Conservation (phyloP, 768 basidiomycete species). For the Kwoniella sp. region DNA sequence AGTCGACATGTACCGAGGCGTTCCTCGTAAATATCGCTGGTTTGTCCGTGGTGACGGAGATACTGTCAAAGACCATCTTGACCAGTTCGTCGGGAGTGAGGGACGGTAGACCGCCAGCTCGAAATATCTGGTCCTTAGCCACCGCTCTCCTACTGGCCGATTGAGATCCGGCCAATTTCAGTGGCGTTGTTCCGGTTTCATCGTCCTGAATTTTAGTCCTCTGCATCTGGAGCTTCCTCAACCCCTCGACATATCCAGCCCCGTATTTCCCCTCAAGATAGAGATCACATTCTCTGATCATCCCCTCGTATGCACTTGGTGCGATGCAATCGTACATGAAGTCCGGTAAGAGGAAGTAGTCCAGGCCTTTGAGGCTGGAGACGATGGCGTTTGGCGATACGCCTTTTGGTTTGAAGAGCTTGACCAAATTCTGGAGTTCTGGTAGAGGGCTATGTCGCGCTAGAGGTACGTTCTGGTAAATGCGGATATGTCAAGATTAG, state of each 20-base stretch:
- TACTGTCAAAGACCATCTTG: not conserved
- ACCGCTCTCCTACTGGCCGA: slow-evolving; percentile 3
- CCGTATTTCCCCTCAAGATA: slow-evolving; percentile 25
- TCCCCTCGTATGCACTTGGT: slow-evolving; percentile 36
- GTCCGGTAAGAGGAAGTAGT: slow-evolving; percentile 71
- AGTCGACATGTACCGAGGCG: not conserved
- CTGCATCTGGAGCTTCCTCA: slow-evolving; percentile 2
- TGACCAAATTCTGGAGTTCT: slow-evolving; percentile 78
- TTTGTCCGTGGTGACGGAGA: not conserved
- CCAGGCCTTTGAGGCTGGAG: slow-evolving; percentile 58
- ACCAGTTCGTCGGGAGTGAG: slow-evolving; percentile 11
- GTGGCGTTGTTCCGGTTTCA: too few species aligned
- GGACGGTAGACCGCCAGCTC: slow-evolving; percentile 11
- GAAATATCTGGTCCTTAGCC: slow-evolving; percentile 9
- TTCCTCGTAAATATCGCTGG: not conserved
- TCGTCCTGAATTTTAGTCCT: too few species aligned
- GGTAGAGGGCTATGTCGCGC: slow-evolving; percentile 84
- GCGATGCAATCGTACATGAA: slow-evolving; percentile 69
- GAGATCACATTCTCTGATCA: slow-evolving; percentile 29
- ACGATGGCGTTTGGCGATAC: slow-evolving; percentile 74
- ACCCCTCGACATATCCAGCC: slow-evolving; percentile 1
- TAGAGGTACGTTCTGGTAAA: slow-evolving; percentile 66
- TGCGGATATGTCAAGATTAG: not conserved
- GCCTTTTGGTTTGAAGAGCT: slow-evolving; percentile 73
- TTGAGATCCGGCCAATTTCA: too few species aligned